A percentile compares a stretch with the other conserved stretches of the same genome.
phyloP scores from a whole-genome alignment of 2,329 filamentous ascomycete genomes.

The Ascochyta rabiei region DNA sequence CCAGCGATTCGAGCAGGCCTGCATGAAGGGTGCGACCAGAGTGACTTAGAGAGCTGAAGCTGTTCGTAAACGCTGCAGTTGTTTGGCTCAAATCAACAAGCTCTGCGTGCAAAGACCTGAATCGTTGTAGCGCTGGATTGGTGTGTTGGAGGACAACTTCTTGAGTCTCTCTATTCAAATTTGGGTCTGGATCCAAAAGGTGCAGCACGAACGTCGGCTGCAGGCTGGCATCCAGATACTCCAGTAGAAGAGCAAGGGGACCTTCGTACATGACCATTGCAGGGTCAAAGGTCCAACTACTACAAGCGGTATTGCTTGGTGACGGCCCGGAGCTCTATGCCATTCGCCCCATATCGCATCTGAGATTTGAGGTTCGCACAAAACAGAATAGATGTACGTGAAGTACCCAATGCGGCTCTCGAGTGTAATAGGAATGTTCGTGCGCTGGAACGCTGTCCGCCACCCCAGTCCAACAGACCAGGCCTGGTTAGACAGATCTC shows the following conservation, averaged over 20 bases:
- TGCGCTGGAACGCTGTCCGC: not conserved
- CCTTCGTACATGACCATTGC: not conserved
- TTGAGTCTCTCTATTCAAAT: not conserved
- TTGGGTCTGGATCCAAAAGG: not conserved
- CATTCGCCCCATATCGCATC: not conserved
- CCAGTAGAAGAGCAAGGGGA: slow-evolving; percentile 8
- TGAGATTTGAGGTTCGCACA: not conserved
- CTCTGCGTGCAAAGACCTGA: not conserved
- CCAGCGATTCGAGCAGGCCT: not conserved
- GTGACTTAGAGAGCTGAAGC: not conserved
- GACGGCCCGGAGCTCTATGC: not conserved
- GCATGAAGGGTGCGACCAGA: not conserved
- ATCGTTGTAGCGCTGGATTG: slow-evolving; percentile 5
- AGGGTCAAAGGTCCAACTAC: not conserved
- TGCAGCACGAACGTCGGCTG: slow-evolving; percentile 8
- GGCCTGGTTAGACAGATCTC: slow-evolving; percentile 1
- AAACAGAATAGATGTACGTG: not conserved
- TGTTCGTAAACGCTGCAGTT: not conserved
- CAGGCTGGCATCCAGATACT: slow-evolving; percentile 6
- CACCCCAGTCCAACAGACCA: not conserved
- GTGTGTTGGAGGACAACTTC: not conserved
- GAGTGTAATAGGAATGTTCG: not conserved
- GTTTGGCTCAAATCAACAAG: not conserved
- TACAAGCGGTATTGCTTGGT: not conserved
- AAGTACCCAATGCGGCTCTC: not conserved